Evolutionary conservation across 2,329 filamentous ascomycete species (phyloP), one percentile per base, ranked within the genome.

Genomic region (Triangularia verruculosa): DNA sequence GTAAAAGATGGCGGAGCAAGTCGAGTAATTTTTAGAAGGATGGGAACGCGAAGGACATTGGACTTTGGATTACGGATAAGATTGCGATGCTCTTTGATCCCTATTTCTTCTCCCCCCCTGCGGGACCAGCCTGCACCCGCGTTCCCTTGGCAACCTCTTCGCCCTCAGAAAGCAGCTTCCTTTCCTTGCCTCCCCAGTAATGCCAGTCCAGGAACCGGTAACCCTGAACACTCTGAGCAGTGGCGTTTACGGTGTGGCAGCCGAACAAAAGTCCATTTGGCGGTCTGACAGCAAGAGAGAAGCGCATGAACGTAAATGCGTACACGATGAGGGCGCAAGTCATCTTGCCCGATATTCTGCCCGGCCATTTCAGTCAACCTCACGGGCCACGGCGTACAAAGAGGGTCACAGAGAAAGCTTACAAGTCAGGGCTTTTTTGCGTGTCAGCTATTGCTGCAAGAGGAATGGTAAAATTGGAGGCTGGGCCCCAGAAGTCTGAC

Each of bases 381-480:
- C 9, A 28, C 27, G n/a, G n/a, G n/a, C n/a, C n/a, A n/a, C n/a
- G n/a, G 11, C 3, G 13, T 32, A 32, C 9, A 20, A 24, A 24
- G 27, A 22, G 9, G 4, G 32, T n/a, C 39, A 43, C 4, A 28
- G 9, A 25, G 22, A 32, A 17, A 30, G 82, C 87, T 74, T 82
- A 93, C 91, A 93, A 83, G 69, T 93, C 90, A 70, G 91, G 90
- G 72, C 90, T 91, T 80, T 94, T 94, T 74, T 92, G 88, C 53
- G 89, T 91, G 74, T 94, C 91, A 79, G 92, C 84, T 64, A 94
- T 86, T 56, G 91, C 91, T 24, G 91, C 91, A 66, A 93, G 74
- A 61, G 91, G 91, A 72, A 94, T 94, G 77, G 91, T 91, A 74
- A 93, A 94, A 82, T 94, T 94, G 70, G 91, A 94, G 63, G 84